phyloP scores from a whole-genome alignment of 2,329 filamentous ascomycete genomes.

The Trichothecium roseum region DNA sequence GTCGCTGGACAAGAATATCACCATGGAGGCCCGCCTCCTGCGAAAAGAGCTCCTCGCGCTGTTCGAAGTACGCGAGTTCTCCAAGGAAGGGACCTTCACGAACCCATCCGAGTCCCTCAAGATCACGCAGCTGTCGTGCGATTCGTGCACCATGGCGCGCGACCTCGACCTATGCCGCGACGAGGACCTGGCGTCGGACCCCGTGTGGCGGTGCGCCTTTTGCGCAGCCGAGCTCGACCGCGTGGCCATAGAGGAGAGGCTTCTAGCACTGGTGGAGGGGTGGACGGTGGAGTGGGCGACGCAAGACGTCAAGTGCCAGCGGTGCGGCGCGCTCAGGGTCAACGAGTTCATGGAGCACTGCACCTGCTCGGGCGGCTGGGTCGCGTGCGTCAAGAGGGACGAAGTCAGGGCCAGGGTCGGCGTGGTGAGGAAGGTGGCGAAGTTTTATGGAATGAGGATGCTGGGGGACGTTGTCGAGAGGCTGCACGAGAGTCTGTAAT shows the following conservation, averaged over 20 bases:
- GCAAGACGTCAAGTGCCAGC: slow-evolving; percentile 76
- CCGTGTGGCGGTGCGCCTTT: slow-evolving; percentile 61
- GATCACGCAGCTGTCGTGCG: slow-evolving; percentile 70
- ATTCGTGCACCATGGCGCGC: slow-evolving; percentile 79
- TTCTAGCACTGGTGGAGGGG: slow-evolving; percentile 68
- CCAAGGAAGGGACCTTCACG: slow-evolving; percentile 71
- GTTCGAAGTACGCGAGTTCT: slow-evolving; percentile 93
- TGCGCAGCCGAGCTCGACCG: slow-evolving; percentile 69
- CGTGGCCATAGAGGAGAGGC: slow-evolving; percentile 71
- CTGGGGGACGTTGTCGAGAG: slow-evolving; percentile 63
- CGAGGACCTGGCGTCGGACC: slow-evolving; percentile 52
- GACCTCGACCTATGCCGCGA: slow-evolving; percentile 92
- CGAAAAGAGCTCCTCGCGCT: slow-evolving; percentile 81
- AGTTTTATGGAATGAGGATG: slow-evolving; percentile 74
- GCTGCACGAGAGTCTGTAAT: slow-evolving; percentile 39
- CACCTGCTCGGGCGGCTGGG: slow-evolving; percentile 82
- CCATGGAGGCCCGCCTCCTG: slow-evolving; percentile 75
- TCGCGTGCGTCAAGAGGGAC: slow-evolving; percentile 54
- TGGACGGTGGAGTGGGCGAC: slow-evolving; percentile 71
- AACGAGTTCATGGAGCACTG: slow-evolving; percentile 98
- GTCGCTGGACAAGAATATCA: slow-evolving; percentile 81
- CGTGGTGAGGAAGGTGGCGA: slow-evolving; percentile 66
- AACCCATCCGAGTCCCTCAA: slow-evolving; percentile 73
- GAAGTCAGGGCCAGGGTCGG: slow-evolving; percentile 55
- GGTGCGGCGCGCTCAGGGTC: slow-evolving; percentile 61